Percentiles rank a stretch among this genome's conserved stretches.
These are phyloP conservation scores for Aspergillus quadricinctus DNA, from an alignment of 2,329 filamentous ascomycete genomes.

Conservation along the genomic window DNA sequence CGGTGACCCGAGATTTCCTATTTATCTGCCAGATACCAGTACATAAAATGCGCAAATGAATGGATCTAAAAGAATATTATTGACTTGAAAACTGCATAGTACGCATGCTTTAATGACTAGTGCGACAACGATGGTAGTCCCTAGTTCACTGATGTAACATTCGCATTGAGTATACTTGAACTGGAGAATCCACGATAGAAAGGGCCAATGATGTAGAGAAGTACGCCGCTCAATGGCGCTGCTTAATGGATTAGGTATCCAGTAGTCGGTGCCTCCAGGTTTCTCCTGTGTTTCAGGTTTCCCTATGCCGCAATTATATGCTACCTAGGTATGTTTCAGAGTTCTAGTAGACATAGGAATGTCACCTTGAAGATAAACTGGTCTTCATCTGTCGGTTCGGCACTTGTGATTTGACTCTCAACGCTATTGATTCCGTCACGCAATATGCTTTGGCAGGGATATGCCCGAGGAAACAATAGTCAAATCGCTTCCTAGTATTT, in stretches of 20 bases:
- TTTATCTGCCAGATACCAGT: slow-evolving; percentile 12
- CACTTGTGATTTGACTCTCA: no score
- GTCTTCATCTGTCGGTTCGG: no score
- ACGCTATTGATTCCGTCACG: no score
- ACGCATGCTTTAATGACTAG: no score
- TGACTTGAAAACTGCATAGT: neutral
- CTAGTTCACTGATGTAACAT: neutral
- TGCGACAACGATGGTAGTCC: neutral
- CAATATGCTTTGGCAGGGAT: no score
- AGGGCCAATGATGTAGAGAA: neutral
- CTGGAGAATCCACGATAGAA: neutral
- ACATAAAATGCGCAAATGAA: slow-evolving; percentile 11
- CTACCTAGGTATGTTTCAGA: no score
- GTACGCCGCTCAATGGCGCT: neutral
- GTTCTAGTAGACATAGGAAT: neutral
- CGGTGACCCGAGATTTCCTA: neutral
- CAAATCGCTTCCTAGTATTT: no score
- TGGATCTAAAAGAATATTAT: neutral
- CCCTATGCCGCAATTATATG: no score
- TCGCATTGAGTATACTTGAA: neutral
- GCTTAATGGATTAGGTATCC: neutral
- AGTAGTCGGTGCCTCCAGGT: neutral
- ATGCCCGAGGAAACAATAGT: no score
- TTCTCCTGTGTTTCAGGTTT: no score
- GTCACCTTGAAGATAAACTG: no score